phyloP scores from a whole-genome alignment of 1,139 yeast genomes.

The Taphrina betulina region DNA sequence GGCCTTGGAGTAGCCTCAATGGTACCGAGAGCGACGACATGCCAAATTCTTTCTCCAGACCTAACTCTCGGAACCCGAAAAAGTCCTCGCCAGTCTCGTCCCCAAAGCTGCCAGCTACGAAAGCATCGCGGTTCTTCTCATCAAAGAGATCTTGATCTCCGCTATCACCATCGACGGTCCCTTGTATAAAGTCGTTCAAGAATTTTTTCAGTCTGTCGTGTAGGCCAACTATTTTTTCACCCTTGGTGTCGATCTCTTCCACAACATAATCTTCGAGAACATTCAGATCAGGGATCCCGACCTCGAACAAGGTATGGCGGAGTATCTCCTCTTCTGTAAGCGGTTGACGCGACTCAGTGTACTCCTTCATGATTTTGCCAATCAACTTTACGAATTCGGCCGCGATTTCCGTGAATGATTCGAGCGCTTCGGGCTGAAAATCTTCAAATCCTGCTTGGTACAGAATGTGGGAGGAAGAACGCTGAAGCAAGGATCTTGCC shows the following conservation, averaged over 20 bases:
- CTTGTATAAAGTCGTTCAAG: slow-evolving; percentile 65
- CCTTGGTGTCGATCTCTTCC: slow-evolving; percentile 70
- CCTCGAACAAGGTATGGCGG: slow-evolving; percentile 67
- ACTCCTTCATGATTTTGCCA: slow-evolving; percentile 67
- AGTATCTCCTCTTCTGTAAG: slow-evolving; percentile 52
- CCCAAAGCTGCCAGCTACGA: slow-evolving; percentile 90
- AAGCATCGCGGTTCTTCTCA: slow-evolving; percentile 84
- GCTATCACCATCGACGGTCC: slow-evolving; percentile 61
- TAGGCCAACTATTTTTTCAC: slow-evolving; percentile 66
- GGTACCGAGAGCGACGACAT: slow-evolving; percentile 84
- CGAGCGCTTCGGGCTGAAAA: slow-evolving; percentile 73
- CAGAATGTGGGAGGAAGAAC: slow-evolving; percentile 71
- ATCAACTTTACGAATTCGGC: slow-evolving; percentile 74
- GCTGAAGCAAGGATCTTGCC: slow-evolving; percentile 53
- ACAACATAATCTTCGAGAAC: slow-evolving; percentile 70
- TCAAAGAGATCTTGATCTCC: slow-evolving; percentile 56
- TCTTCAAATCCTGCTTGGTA: slow-evolving; percentile 95
- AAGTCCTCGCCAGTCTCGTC: slow-evolving; percentile 87
- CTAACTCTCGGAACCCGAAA: slow-evolving; percentile 93
- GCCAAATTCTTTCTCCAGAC: slow-evolving; percentile 91
- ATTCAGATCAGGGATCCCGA: slow-evolving; percentile 81
- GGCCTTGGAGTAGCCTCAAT: slow-evolving; percentile 77
- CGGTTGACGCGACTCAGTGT: slow-evolving; percentile 52
- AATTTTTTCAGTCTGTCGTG: slow-evolving; percentile 55
- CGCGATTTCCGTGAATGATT: slow-evolving; percentile 78